These are phyloP conservation scores for Trichomonas vaginalis DNA, from an alignment of 208 protist genomes.

Conservation along the genomic window DNA sequence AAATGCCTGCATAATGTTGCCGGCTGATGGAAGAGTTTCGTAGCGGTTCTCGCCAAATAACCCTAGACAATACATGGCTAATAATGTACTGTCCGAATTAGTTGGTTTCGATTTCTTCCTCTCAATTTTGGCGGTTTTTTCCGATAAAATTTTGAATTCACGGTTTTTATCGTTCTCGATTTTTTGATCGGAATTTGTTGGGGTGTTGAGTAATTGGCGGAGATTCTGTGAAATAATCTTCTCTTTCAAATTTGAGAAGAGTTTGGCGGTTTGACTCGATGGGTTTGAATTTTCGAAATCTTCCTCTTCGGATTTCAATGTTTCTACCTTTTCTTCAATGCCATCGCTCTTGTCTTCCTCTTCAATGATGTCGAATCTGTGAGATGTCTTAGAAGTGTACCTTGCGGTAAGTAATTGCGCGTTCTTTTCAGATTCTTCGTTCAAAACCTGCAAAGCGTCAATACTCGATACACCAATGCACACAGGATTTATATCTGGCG, in stretches of 20 bases:
- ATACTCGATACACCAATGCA: not conserved
- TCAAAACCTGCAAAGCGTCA: not conserved
- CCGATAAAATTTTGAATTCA: not conserved
- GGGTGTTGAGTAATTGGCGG: no score
- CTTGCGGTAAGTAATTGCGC: not conserved
- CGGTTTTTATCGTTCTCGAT: no score
- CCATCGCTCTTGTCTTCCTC: not conserved
- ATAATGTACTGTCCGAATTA: not conserved
- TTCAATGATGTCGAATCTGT: not conserved
- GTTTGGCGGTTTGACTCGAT: not conserved
- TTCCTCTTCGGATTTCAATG: not conserved
- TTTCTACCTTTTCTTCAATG: not conserved
- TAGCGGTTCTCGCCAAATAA: not conserved
- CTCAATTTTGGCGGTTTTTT: not conserved
- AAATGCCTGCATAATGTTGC: not conserved
- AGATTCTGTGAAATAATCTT: not conserved
- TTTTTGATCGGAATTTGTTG: no score
- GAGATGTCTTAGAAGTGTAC: not conserved
- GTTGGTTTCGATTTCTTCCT: not conserved
- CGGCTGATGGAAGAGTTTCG: not conserved
- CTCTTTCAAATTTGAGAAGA: not conserved
- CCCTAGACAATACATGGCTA: not conserved
- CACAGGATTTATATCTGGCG: not conserved
- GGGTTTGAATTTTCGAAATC: not conserved
- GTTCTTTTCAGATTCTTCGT: not conserved